These are phyloP conservation scores for Linum trigynum DNA, from an alignment of 345 rosid species.

Conservation along the genomic window DNA sequence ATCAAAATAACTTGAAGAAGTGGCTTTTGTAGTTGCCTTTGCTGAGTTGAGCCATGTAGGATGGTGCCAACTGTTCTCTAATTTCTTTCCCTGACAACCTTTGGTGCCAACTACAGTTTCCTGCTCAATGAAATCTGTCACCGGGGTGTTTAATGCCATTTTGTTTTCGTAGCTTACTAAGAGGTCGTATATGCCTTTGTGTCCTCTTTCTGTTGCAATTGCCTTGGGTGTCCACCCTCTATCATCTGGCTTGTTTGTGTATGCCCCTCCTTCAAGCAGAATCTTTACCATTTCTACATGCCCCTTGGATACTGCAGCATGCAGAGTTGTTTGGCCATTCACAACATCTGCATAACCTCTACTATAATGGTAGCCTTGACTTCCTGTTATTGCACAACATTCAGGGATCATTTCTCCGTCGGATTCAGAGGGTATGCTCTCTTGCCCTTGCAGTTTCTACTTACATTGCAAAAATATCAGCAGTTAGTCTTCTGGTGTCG, in stretches of 20 bases:
- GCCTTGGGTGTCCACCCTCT: constrained; percentile 43
- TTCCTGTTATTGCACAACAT: constrained; percentile 15
- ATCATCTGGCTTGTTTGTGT: constrained; percentile 37
- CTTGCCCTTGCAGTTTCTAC: constrained; percentile 54
- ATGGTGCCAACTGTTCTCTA: no score
- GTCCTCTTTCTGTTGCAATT: constrained; percentile 40
- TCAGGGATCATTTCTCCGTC: constrained; percentile 23
- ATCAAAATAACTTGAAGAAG: constrained; percentile 15
- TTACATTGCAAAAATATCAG: constrained; percentile 17
- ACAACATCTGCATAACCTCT: constrained; percentile 22
- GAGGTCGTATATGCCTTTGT: constrained; percentile 40
- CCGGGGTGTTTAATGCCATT: constrained; percentile 22
- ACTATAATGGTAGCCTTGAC: constrained; percentile 20
- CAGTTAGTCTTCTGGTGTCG: neutral
- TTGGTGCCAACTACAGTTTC: constrained; percentile 15
- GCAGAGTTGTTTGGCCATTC: constrained; percentile 37
- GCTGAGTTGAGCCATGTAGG: constrained; percentile 11
- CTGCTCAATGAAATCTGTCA: constrained; percentile 29
- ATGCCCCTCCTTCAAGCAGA: constrained; percentile 44
- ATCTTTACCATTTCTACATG: constrained; percentile 49
- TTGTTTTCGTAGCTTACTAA: constrained; percentile 35
- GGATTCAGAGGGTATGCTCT: constrained; percentile 27
- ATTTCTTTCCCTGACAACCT: no score
- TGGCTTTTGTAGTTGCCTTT: constrained; percentile 21
- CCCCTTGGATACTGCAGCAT: constrained; percentile 41